Base-by-base conservation (phyloP, 768 basidiomycete genomes). In the Porphyrellus cyaneotinctus region DNA sequence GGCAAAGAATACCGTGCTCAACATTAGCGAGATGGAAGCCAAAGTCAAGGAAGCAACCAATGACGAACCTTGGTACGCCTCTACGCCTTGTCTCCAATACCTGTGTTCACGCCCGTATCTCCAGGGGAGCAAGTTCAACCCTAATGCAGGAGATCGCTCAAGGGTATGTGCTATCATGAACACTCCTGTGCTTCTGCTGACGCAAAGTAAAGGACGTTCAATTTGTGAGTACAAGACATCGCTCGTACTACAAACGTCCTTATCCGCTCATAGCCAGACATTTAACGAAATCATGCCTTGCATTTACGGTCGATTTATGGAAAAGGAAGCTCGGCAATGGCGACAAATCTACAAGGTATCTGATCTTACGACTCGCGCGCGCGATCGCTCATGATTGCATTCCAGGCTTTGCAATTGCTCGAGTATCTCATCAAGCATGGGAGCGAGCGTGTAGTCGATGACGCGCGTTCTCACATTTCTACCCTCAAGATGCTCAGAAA, bases 261-360 rank as follows among this genome's bases (percentile, higher is more conserved):
- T 31, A 58, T 49, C 48, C 18, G 43, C 30, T 17, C 36, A 3
- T 66, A 97, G 94, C 73, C 92, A 95, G 78, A 83, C 94, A 57
- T 99, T 99, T 73, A 99, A 98, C 71, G 95, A 99, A 75, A 93
- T 98, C 66, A 97, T 99, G 94, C 95, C 97, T 4, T 85, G 83
- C 64, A 97, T 97, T 60, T 98, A 97, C 70, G 79, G 84, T 10
- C 83, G 92, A 24, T 97, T 95, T 70, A 95, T 95, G 85, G 91
- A 98, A 71, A 98, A 98, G 73, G 97, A 99, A 71, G 97, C 97
- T 1, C 78, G 88, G 20, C 91, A 99, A 67, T 99, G 97, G 97
- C 79, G 97, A 32, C 94, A 99, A 70, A 98, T 99, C 52, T 99
- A 99, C 81, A 99, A 99, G 79, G 92, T 84, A 36, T 47, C 13